Conservation (phyloP, 2,329 filamentous ascomycete genomes). For the Apiospora koreana region DNA sequence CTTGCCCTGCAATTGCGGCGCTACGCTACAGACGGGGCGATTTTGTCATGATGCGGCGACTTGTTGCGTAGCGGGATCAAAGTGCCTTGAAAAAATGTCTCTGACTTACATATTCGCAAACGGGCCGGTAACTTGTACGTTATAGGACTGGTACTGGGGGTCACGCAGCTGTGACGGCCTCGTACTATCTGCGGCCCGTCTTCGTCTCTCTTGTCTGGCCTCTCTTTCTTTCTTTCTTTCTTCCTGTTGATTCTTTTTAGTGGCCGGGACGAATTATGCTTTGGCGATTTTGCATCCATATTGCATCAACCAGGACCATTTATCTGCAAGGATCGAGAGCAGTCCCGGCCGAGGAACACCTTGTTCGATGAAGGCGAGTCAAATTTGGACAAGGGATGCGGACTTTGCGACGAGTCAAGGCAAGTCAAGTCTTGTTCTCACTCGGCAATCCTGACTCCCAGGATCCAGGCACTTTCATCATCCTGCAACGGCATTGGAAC, state of each 20-base stretch:
- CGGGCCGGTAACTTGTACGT: neutral
- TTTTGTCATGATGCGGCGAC: conserved; percentile 5
- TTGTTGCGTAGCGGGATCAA: neutral
- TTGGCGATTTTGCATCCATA: conserved; percentile 1
- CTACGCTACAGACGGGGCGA: neutral
- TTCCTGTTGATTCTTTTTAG: neutral
- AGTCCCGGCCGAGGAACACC: conserved; percentile 5
- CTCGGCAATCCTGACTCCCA: conserved; percentile 4
- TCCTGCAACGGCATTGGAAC: neutral
- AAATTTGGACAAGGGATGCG: neutral
- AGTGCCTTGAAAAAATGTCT: neutral
- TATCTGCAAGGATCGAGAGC: conserved; percentile 2
- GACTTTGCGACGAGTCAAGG: conserved; percentile 3
- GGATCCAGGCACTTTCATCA: neutral
- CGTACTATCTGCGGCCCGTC: neutral
- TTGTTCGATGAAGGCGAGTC: neutral
- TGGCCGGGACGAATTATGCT: neutral
- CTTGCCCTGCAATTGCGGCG: neutral
- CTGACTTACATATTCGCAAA: neutral
- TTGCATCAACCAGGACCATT: conserved; percentile 4
- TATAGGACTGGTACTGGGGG: conserved; percentile 1
- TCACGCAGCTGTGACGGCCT: neutral
- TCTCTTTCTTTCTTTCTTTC: neutral
- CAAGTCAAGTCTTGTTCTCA: neutral
- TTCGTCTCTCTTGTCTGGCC: neutral